Conservation (phyloP, 2,329 filamentous ascomycete genomes). For the Monosporascus cannonballus region DNA sequence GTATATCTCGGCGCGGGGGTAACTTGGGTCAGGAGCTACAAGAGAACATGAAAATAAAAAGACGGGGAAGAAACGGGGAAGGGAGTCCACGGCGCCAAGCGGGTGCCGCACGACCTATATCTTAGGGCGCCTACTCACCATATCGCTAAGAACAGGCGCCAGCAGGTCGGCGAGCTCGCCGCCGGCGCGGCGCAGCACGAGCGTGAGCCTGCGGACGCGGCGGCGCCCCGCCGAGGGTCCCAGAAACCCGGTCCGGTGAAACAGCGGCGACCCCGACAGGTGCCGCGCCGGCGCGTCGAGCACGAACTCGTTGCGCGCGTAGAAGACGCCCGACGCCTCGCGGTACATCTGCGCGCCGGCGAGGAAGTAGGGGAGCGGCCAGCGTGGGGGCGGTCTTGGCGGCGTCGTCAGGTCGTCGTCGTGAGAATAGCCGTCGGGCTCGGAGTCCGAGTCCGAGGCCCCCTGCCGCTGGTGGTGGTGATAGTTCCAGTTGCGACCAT, state of each 20-base stretch:
- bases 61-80: too few relatives aligned
- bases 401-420: too few relatives aligned
- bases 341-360: constrained; percentile 26
- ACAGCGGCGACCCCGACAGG: constrained; percentile 19
- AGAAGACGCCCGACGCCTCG: constrained; percentile 26
- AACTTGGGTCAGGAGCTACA: too few relatives aligned
- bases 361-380: constrained; percentile 17
- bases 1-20: too few relatives aligned
- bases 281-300: constrained; percentile 21
- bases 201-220: constrained; percentile 19
- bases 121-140: constrained; percentile 6
- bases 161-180: constrained; percentile 24
- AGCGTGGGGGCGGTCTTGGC: constrained; percentile 4
- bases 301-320: constrained; percentile 22
- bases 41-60: too few relatives aligned
- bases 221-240: constrained; percentile 20
- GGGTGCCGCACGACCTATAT: too few relatives aligned
- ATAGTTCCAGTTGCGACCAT: too few relatives aligned
- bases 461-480: too few relatives aligned
- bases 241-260: constrained; percentile 21
- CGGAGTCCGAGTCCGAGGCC: too few relatives aligned
- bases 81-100: too few relatives aligned
- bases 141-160: constrained; percentile 23
- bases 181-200: constrained; percentile 21
- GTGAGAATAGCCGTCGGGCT: too few relatives aligned